Evolutionary conservation across 2,329 filamentous ascomycete genomes (phyloP), one percentile per base, ranked within the genome.

Genomic region (Aspergillus fructus): DNA sequence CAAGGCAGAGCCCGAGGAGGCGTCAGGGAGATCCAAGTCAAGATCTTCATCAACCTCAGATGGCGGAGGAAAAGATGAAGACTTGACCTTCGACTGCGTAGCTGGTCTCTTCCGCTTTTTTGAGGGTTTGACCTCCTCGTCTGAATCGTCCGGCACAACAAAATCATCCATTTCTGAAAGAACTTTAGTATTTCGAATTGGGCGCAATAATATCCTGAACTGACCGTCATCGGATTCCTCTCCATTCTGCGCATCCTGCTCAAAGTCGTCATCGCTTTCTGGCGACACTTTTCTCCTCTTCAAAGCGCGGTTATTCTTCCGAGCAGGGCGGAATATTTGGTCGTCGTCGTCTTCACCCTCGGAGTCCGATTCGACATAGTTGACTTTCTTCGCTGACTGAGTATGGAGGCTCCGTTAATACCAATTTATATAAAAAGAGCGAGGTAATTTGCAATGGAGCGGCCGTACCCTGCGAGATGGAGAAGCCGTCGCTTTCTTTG

Each of bases 291-390:
- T 83, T 59, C 83, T 80, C 46, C 85, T 78, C 61, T 90, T 89
- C 0, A 77, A 69, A 57, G 78, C 70, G 55, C 79, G 76, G 11
- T 73, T 71, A 47, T 74, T 78, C 42, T 73, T 76, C 41, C 79
- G 76, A n/a, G 78, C 75, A 7, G 83, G 81, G 51, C 78, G 77
- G 68, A 93, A 89, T 0, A 90, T 85, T 45, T 87, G 86, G 21
- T 93, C 88, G 49, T 91, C 89, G 12, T 91, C 89, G 52, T 79
- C 78, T 46, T 82, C 80, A 17, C 84, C 82, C 56, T 91, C 89
- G 46, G 90, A 89, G 45, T 90, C 91, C 1, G 90, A 92, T 68
- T 97, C 93, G 62, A 89, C 88, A 72, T 97, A 97, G 71, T 94
- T 76, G 21, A 75, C 83, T 46, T 80, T 73, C 66, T 86, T 88